Conservation (phyloP, 306 rosid genomes). For the Trichosanthes cucumerina region DNA sequence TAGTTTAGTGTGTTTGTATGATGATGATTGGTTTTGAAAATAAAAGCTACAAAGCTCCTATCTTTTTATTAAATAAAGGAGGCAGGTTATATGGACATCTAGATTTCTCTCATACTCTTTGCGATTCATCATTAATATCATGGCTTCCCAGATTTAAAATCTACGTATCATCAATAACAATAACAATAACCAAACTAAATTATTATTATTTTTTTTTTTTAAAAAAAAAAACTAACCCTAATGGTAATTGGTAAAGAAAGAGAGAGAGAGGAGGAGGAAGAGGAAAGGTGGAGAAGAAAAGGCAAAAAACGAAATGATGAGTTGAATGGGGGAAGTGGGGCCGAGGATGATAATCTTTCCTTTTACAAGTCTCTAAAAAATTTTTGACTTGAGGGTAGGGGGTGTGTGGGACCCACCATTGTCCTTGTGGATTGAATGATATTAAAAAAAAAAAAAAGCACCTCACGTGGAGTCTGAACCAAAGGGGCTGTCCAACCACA, state of each 20-base stretch:
- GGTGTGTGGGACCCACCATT: constrained; percentile 89
- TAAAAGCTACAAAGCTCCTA: not conserved
- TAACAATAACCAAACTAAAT: not conserved
- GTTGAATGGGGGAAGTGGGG: constrained; percentile 60
- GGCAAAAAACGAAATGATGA: constrained; percentile 73
- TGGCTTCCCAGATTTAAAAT: not conserved
- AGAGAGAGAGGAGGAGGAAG: constrained; percentile 15
- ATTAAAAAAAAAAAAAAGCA: constrained; percentile 66
- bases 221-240: too few species aligned
- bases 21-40: not conserved
- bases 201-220: too few species aligned
- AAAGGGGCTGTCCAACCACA: constrained; percentile 84
- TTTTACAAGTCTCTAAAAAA: constrained; percentile 53
- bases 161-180: not conserved
- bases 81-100: not conserved
- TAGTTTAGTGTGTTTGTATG: not conserved
- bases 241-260: not conserved
- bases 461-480: constrained; percentile 99
- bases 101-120: not conserved
- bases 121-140: not conserved
- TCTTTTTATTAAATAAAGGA: not conserved
- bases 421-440: constrained; percentile 92
- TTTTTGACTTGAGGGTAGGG: constrained; percentile 79
- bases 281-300: constrained; percentile 55
- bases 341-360: constrained; percentile 53